Evolutionary conservation across 768 basidiomycete genomes (phyloP), one percentile per base, ranked within the genome.

Genomic region (Naganishia vishniacii): DNA sequence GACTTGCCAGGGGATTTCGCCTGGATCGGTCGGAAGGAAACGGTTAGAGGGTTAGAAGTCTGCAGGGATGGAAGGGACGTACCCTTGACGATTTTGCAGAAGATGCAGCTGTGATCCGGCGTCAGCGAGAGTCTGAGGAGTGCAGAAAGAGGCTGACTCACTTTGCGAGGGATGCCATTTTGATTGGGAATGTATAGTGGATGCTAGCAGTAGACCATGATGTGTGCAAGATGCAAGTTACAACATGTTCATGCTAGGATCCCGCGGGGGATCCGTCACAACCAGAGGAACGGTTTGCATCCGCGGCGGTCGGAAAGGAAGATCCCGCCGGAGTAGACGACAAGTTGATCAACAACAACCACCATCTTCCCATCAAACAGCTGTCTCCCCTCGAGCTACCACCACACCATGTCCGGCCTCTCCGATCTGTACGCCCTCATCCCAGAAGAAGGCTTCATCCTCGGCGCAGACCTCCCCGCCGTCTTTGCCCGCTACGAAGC

Each of bases 31-130:
- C 20, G 18, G 47, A 18, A 34, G 20, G 13, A 23, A 8, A 8
- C 32, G 61, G 48, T 49, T 4, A 37, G 6, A n/a, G n/a, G n/a
- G 25, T 20, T 20, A 20, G 18, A 31, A 28, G 47, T 15, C 15
- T 16, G 34, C n/a, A 44, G 16, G 47, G 31, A 23, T 34, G 40
- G 29, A 41, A 20, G 20, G 1, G 15, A 65, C 74, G 65, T 48
- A 85, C 91, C 89, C 80, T 89, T 89, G 80, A 92, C 83, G 77
- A 97, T 95, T 80, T 87, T 95, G 83, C 94, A 98, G 80, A 95
- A 97, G 71, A 97, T 79, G 78, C 92, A 95, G 65, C 68, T 70
- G 65, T 11, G 31, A n/a, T 18, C 18, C 18, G 32, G 26, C 1
- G 49, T 51, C 49, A 34, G 49, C 49, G 4, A 12, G 18, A 20